Evolutionary conservation across 2,329 filamentous ascomycete species (phyloP), one percentile per base, ranked within the genome.

Genomic region (Botrytis galanthina): DNA sequence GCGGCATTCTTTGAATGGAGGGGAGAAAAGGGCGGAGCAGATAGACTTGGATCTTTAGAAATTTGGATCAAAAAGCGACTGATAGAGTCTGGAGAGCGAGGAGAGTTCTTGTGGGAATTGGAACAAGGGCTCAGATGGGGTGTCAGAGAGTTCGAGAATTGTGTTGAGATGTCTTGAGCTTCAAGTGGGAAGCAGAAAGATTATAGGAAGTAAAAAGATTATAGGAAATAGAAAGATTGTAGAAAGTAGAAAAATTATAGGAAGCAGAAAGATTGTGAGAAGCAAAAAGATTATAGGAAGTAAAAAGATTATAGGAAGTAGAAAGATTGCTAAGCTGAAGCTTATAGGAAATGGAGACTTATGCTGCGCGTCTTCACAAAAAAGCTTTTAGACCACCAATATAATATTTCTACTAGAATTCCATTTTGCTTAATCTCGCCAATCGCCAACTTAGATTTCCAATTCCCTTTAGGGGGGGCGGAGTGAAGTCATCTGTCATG

Each of bases 21-120:
- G 48, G 78, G 79, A 60, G 78, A 82, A 62, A 78, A 80, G 2
- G 76, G 78, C 3, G 84, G 83, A 1, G 85, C 81, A 10, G 87
- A 89, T 78, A 86, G 82, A 77, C 87, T 90, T 80, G 88, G 88
- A 12, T 86, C 84, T 79, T 74, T 88, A 59, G 87, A 90, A 74
- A 76, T 89, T n/a, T 90, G 88, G 88, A 80, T 86, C 22, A 80
- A 86, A 78, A 89, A 88, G 80, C 83, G 88, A 48, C 80, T 90
- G 59, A 77, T 83, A 46, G 87, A 89, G 75, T 84, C 83, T 73
- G 85, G 85, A 3, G 83, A 86, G 75, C 81, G 81, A 54, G 85
- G 85, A 16, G 81, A 81, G 29, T 81, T 80, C 73, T 78, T 78
- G 1, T 83, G 82, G 82, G 81, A 83, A 73, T 84, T 82, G 82